Conservation (phyloP, 2,329 filamentous ascomycete species). For the Trichophyton benhamiae region DNA sequence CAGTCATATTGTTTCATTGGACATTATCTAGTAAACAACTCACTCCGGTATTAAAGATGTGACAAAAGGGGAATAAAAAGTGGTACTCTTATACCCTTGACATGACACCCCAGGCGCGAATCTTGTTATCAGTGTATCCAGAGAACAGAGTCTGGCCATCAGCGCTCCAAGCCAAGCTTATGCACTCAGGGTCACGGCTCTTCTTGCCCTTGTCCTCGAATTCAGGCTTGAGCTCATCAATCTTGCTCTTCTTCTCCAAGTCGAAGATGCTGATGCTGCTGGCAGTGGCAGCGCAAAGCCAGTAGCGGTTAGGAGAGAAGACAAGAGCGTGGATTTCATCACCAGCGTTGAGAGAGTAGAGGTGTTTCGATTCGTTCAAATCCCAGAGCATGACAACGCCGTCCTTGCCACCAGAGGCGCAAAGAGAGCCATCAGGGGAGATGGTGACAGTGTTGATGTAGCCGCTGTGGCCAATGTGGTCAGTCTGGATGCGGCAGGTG, state of each 20-base stretch:
- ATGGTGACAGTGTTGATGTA: slow-evolving; percentile 99
- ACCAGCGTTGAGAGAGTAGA: slow-evolving; percentile 98
- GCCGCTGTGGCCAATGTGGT: slow-evolving; percentile 98
- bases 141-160: slow-evolving; percentile 99
- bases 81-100: not conserved
- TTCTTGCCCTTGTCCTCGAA: slow-evolving; percentile 95
- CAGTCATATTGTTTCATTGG: slow-evolving; percentile 7
- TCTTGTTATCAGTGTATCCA: slow-evolving; percentile 99
- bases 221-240: slow-evolving; percentile 98
- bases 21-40: slow-evolving; percentile 6
- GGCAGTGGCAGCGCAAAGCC: slow-evolving; percentile 96
- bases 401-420: slow-evolving; percentile 98
- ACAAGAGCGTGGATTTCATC: slow-evolving; percentile 99
- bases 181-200: slow-evolving; percentile 96
- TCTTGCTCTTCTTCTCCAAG: slow-evolving; percentile 99
- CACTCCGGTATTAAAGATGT: slow-evolving; percentile 5
- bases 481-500: slow-evolving; percentile 98
- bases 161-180: slow-evolving; percentile 92
- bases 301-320: slow-evolving; percentile 99
- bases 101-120: slow-evolving; percentile 81
- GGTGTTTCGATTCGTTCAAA: slow-evolving; percentile 99
- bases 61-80: not conserved
- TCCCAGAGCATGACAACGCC: slow-evolving; percentile 99
- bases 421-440: slow-evolving; percentile 97
- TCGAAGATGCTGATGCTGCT: slow-evolving; percentile 99